These are phyloP conservation scores for Uronychia setigera DNA, from an alignment of 73 alveolate genomes.

Conservation along the genomic window DNA sequence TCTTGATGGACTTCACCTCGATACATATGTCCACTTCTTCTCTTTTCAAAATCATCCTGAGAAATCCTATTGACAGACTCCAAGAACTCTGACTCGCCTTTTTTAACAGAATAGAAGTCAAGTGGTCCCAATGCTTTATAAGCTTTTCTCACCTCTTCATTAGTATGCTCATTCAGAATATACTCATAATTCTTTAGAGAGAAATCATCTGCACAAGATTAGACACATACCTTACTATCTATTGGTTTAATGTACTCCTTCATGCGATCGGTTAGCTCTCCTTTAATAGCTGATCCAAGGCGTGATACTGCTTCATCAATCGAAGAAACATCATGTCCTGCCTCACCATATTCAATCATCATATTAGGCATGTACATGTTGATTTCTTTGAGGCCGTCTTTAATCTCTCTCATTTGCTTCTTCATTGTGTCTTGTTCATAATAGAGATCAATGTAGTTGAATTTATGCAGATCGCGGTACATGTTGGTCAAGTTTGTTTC, in stretches of 20 bases:
- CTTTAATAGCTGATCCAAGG: slow-evolving; percentile 28
- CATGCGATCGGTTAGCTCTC: slow-evolving; percentile 2
- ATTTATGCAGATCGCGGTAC: slow-evolving; percentile 12
- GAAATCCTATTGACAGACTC: slow-evolving; percentile 14
- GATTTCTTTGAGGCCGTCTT: slow-evolving; percentile 31
- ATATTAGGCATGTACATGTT: slow-evolving; percentile 42
- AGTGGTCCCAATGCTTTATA: slow-evolving; percentile 54
- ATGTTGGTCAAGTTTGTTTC: slow-evolving; percentile 18
- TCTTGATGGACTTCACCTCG: slow-evolving; percentile 35
- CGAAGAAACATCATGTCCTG: slow-evolving; percentile 11
- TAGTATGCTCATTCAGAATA: slow-evolving; percentile 6
- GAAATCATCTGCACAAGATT: too few species aligned
- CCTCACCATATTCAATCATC: too few species aligned
- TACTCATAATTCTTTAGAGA: slow-evolving; percentile 48
- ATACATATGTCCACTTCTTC: slow-evolving; percentile 34
- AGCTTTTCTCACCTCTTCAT: slow-evolving; percentile 19
- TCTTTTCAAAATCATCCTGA: slow-evolving; percentile 18
- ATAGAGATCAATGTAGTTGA: slow-evolving; percentile 39
- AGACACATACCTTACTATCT: too few species aligned
- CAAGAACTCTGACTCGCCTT: slow-evolving; percentile 15
- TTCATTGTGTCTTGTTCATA: slow-evolving; percentile 30
- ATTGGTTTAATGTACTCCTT: slow-evolving; percentile 19
- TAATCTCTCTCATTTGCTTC: slow-evolving; percentile 9
- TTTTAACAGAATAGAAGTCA: slow-evolving; percentile 31
- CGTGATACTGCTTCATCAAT: slow-evolving; percentile 19